A percentile compares a stretch with the other conserved stretches of the same genome.
These are phyloP conservation scores for Trypanosoma conorhini DNA, from an alignment of 208 protist genomes.

Conservation along the genomic window DNA sequence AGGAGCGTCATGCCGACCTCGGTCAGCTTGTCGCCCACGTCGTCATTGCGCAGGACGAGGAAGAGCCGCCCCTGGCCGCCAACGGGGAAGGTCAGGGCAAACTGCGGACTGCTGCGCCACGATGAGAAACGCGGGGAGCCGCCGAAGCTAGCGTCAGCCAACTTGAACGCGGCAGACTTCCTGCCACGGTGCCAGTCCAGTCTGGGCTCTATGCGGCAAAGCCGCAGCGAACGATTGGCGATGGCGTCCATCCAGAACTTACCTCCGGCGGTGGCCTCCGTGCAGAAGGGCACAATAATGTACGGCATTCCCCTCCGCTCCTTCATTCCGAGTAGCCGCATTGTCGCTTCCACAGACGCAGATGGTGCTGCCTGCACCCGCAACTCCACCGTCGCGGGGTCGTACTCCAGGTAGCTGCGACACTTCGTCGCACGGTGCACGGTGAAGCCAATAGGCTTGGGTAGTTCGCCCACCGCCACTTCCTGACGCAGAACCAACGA, in stretches of 20 bases:
- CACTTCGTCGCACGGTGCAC: constrained; percentile 58
- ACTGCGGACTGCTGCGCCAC: constrained; percentile 89
- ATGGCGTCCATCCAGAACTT: constrained; percentile 63
- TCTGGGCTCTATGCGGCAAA: constrained; percentile 55
- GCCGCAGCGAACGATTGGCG: constrained; percentile 56
- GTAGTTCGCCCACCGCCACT: constrained; percentile 6
- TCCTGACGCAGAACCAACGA: constrained; percentile 47
- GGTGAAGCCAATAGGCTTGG: constrained; percentile 66
- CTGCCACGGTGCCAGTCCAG: constrained; percentile 71
- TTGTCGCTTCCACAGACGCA: constrained; percentile 33
- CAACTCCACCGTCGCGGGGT: constrained; percentile 53
- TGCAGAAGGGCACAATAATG: constrained; percentile 77
- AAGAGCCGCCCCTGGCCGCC: constrained; percentile 70
- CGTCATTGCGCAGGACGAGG: constrained; percentile 49
- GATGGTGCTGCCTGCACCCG: constrained; percentile 19
- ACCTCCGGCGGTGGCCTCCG: constrained; percentile 15
- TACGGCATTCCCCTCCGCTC: constrained; percentile 85
- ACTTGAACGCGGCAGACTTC: constrained; percentile 38
- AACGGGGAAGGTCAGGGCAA: constrained; percentile 66
- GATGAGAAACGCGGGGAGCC: constrained; percentile 70
- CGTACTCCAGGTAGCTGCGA: constrained; percentile 71
- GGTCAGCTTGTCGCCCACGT: constrained; percentile 39
- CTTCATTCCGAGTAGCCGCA: constrained; percentile 64
- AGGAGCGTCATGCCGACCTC: constrained; percentile 76
- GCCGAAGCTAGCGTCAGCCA: constrained; percentile 61